Evolutionary conservation across 129 eudicot species (phyloP), one percentile per base, ranked within the genome.

Genomic region (Logfia minima): DNA sequence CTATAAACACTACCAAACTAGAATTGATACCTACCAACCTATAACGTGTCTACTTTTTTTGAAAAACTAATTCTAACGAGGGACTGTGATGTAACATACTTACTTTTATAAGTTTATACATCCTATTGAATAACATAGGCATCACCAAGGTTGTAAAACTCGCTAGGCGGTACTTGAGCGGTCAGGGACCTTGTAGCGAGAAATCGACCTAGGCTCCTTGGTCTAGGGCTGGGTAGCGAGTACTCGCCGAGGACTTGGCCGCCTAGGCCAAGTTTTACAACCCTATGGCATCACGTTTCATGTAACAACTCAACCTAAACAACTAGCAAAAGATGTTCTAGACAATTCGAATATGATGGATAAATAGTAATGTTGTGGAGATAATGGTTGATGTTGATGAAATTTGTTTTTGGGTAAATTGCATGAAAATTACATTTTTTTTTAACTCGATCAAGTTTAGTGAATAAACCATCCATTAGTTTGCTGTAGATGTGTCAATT

Each of bases 231-330:
- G 13, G 48, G 48, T 39, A 39, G 13, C 48, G 48, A 39, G 48
- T 39, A 39, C 48, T 8, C 1, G 43, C 10, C 16, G 16, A 43
- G 52, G 11, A 43, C 52, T 43, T 1, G 52, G 52, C 16, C 4
- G 17, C 52, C 17, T 10, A 45, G 52, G 17, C 1, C 17, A 2
- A 45, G 16, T 10, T 11, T 45, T 45, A 55, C 14, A 52, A 24
- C 56, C 34, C 58, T 16, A 6, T 2, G 17, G 67, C 81, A 53
- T 67, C 59, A 34, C 24, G 45, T 21, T 53, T 67, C 67, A 53
- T 23, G 55, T 29, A 23, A 9, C 41, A 35, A 37, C 74, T 53
- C 72, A 77, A 66, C 39, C 68, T 48, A 77, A 21, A 77, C 67
- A 52, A 53, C 18, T 43, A 8, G 68, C 37, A 29, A 28, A 66